phyloP scores from a whole-genome alignment of 2,329 filamentous ascomycete species.

The Talaromyces amestolkiae region DNA sequence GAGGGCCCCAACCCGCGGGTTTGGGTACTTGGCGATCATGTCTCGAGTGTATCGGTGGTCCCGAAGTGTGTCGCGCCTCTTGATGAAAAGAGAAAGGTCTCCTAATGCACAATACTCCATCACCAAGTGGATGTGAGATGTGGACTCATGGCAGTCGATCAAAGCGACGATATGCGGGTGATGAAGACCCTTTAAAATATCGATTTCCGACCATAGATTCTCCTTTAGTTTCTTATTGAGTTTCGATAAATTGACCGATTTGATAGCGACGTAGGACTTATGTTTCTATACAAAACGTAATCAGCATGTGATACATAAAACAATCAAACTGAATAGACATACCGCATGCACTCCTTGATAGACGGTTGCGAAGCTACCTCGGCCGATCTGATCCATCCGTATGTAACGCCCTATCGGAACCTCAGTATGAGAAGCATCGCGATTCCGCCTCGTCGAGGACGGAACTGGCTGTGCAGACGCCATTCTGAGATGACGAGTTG shows the following conservation, averaged over 20 bases:
- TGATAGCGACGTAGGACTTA: constrained; percentile 85
- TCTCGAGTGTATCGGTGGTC: constrained; percentile 79
- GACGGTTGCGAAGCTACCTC: constrained; percentile 95
- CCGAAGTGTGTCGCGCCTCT: constrained; percentile 78
- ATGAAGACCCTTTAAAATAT: constrained; percentile 87
- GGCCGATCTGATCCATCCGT: constrained; percentile 86
- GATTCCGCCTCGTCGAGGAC: constrained; percentile 37
- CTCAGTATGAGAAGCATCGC: constrained; percentile 32
- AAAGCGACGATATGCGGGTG: constrained; percentile 97
- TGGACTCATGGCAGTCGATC: constrained; percentile 86
- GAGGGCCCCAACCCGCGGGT: constrained; percentile 75
- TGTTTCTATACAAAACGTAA: constrained; percentile 58
- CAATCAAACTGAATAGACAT: constrained; percentile 36
- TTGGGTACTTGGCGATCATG: constrained; percentile 92
- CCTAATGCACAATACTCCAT: constrained; percentile 99
- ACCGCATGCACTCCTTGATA: constrained; percentile 85
- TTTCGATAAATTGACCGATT: constrained; percentile 86
- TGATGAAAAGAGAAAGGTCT: constrained; percentile 92
- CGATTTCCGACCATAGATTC: constrained; percentile 91
- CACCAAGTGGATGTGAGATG: constrained; percentile 86
- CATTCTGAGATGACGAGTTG: constrained; percentile 31
- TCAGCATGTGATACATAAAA: constrained; percentile 2
- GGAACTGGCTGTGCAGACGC: constrained; percentile 37
- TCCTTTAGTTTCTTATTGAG: constrained; percentile 95
- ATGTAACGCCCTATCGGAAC: constrained; percentile 70